Conservation (phyloP, 1,284 basidiomycete genomes). For the Malassezia arunalokei region DNA sequence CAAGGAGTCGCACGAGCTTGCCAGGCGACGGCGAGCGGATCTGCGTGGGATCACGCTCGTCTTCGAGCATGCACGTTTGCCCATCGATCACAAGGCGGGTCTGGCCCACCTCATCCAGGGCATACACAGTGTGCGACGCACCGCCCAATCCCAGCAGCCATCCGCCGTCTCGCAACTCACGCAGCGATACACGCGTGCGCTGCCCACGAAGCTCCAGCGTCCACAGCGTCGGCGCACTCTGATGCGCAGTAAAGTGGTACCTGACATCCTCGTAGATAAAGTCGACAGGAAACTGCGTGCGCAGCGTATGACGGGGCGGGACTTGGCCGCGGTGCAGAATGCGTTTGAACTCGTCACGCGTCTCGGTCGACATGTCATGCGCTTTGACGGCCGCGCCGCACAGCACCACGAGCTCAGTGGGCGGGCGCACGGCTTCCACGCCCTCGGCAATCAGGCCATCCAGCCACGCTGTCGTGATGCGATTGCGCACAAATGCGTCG, state of each 20-base stretch:
- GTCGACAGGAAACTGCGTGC: conserved; percentile 92
- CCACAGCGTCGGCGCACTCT: conserved; percentile 76
- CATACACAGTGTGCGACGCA: conserved; percentile 93
- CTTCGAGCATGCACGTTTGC: conserved; percentile 95
- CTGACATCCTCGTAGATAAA: conserved; percentile 86
- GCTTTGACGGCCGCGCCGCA: conserved; percentile 92
- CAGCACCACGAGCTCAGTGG: conserved; percentile 79
- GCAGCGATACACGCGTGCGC: conserved; percentile 22
- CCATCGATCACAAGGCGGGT: conserved; percentile 73
- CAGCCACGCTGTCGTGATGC: conserved; percentile 96
- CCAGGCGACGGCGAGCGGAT: conserved; percentile 90
- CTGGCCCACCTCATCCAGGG: conserved; percentile 81
- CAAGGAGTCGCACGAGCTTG: conserved; percentile 85
- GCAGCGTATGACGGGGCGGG: conserved; percentile 81
- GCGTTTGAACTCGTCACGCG: conserved; percentile 83
- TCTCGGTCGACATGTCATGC: conserved; percentile 74
- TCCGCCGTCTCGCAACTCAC: conserved; percentile 87
- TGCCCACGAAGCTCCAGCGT: conserved; percentile 85
- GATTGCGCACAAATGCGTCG: conserved; percentile 91
- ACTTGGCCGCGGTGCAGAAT: conserved; percentile 97
- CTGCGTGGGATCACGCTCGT: conserved; percentile 98
- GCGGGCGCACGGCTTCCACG: conserved; percentile 91
- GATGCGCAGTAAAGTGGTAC: conserved; percentile 90
- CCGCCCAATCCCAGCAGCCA: conserved; percentile 81
- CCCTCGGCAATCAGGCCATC: conserved; percentile 89